Base-by-base conservation (phyloP, 768 basidiomycete species). In the Podaxis sp. region DNA sequence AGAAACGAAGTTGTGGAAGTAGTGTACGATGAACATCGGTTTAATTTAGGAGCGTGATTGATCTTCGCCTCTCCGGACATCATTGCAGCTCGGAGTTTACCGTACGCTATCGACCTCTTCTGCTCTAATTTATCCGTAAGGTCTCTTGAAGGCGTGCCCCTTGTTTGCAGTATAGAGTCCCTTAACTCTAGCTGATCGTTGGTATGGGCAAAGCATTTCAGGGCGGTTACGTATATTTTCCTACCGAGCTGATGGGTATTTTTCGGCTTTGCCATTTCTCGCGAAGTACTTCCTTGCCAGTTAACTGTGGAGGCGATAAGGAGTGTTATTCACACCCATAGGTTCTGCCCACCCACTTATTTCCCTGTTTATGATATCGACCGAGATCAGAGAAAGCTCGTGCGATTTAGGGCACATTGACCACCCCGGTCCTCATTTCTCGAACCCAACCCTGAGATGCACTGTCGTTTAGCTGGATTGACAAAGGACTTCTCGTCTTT, bases 51-150 rank as follows among this genome's bases (percentile, higher is more conserved):
- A 49, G 61, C 22, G 26, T 56, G 54, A 40, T 54, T 54, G 60
- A 61, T 61, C 40, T 54, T 52, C 40, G 40, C 52, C 36, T 30
- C 59, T 33, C 33, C 22, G 36, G 24, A 62, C 46, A 55, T 55
- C 61, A 61, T 48, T 62, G n/a, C n/a, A n/a, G 12, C 19, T 36
- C 61, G 61, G 61, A n/a, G 33, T 62, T 62, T 62, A 54, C 61
- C 61, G 61, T 44, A 33, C 15, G 19, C n/a, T 11, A n/a, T 42
- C n/a, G 15, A 33, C 28, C 46, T 12, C 26, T 36, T 42, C 60
- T 36, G n/a, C 17, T 13, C 17, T 53, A 19, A 61, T 42, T 54
- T 22, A 38, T 46, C 53, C 53, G 44, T 44, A 54, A 61, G 12
- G 52, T 13, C 52, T n/a, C n/a, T 19, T 11, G n/a, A 24, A 46